Base-by-base conservation (phyloP, 2,329 filamentous ascomycete species). In the Diaporthe longicolla region DNA sequence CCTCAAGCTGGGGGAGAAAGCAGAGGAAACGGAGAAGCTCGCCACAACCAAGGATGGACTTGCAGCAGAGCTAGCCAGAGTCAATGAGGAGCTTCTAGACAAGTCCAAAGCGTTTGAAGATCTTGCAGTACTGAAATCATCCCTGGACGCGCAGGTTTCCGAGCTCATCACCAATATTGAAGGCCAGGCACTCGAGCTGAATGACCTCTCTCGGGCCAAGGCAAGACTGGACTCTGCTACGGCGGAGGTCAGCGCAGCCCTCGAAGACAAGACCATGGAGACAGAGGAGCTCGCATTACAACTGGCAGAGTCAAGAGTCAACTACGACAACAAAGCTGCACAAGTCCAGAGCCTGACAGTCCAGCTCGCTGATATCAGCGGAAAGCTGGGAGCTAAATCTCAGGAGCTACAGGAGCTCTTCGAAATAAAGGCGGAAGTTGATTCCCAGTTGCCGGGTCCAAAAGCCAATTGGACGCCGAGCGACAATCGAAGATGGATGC, bases 281-380 rank as follows among this genome's bases (percentile, higher is more conserved):
- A 48, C 54, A 59, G 68, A 59, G 32, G 40, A 50, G 8, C 32
- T 70, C 37, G 21, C 24, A 19, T 37, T 50, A 37, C 68, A 70
- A 21, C 21, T 70, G 26, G 37, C 68, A 9, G 61, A 73, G 50
- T 57, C 50, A 26, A 73, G 26, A 13, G n/a, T 29, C 58, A 65
- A 73, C 59, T 40, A 55, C 35, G 58, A 68, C 1, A 52, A 48
- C 15, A 73, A 73, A 35, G 32, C 54, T 19, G 29, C 29, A 8
- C 37, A 70, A 15, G 40, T 48, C 3, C 54, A 59, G 32, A 45
- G 29, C 4, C 29, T 70, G 11, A 24, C 40, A 2, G 58, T 24
- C 37, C 52, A 70, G 52, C 68, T 70, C 17, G 40, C 54, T 13
- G 70, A 72, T 45, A 21, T 45, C 45, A 52, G 43, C 50, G 57